Percentiles rank a stretch among this genome's conserved stretches.
phyloP scores from a whole-genome alignment of 371 early-diverging fungal species.

The Nosema granulosis region DNA sequence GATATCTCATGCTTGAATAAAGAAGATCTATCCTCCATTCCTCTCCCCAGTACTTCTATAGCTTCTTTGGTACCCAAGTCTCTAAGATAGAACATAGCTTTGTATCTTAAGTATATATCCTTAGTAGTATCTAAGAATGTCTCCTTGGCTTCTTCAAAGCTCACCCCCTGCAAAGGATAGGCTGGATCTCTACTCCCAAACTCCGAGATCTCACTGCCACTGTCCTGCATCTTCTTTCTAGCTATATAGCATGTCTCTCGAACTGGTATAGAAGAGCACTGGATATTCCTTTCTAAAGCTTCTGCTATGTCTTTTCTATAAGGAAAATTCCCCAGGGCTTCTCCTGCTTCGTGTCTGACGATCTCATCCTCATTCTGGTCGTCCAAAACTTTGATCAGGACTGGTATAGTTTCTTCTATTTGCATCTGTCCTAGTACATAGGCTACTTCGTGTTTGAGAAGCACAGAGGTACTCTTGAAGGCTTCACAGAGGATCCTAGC shows the following conservation, averaged over 20 bases:
- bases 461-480: constrained; percentile 77
- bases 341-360: constrained; percentile 86
- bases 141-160: constrained; percentile 78
- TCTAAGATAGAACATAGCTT: constrained; percentile 93
- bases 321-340: constrained; percentile 63
- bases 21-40: constrained; percentile 71
- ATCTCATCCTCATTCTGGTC: constrained; percentile 77
- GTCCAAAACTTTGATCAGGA: constrained; percentile 71
- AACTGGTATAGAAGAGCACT: constrained; percentile 61
- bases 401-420: constrained; percentile 71
- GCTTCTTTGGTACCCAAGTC: constrained; percentile 75
- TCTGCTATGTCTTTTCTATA: constrained; percentile 28
- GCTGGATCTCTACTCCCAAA: constrained; percentile 65
- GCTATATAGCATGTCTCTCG: constrained; percentile 85
- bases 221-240: constrained; percentile 70
- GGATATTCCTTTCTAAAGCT: constrained; percentile 47
- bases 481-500: constrained; percentile 73
- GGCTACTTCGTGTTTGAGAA: constrained; percentile 94
- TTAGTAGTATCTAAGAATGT: constrained; percentile 72
- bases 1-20: constrained; percentile 92
- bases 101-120: constrained; percentile 83
- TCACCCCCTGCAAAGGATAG: constrained; percentile 67
- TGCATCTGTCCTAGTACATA: constrained; percentile 97
- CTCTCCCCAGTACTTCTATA: constrained; percentile 77
- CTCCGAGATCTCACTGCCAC: constrained; percentile 64